Evolutionary conservation across 2,329 filamentous ascomycete species (phyloP), one percentile per base, ranked within the genome.

Genomic region (Arthrobotrys sphaeroides): DNA sequence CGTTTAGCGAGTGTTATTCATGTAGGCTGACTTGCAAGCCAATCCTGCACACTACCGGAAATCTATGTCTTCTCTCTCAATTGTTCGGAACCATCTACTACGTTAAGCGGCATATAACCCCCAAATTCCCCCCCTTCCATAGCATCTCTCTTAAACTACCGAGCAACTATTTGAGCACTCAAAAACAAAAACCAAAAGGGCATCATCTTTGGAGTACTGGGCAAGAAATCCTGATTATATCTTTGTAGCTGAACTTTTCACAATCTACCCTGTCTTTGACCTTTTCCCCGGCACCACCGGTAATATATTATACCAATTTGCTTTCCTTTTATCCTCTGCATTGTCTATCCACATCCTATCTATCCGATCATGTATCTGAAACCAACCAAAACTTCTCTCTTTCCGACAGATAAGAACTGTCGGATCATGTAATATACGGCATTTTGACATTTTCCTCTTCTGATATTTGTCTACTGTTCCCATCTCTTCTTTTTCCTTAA

Each of bases 61-160:
- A 26, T 68, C 45, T 40, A 65, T 36, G 20, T 59, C 26, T 59
- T 45, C 16, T 49, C 24, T 62, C 20, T 12, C 18, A 24, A 78
- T 74, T 77, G 70, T 78, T 79, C 77, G 79, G 77, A 80, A 79
- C 59, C 77, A 77, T 79, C 75, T 78, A 80, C 75, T 79, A 76
- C 78, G 13, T 36, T 73, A 40, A 38, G 24, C 20, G n/a, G 55
- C 61, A 69, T 60, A 74, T 51, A 73, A 60, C 16, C 47, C 28
- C 28, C 5, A 10, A 67, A 61, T 51, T 20, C 16, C 43, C 40
- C 59, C 45, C 45, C 28, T 61, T 36, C 33, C 13, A 13, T 28
- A n/a, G 31, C 40, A 64, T 47, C 49, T 67, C 38, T 67, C 43
- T 51, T 49, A 55, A 55, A 38, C 16, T 18, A 55, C 31, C 51